These are phyloP conservation scores for Fusarium stilboides DNA, from an alignment of 2,329 filamentous ascomycete species.

Conservation along the genomic window DNA sequence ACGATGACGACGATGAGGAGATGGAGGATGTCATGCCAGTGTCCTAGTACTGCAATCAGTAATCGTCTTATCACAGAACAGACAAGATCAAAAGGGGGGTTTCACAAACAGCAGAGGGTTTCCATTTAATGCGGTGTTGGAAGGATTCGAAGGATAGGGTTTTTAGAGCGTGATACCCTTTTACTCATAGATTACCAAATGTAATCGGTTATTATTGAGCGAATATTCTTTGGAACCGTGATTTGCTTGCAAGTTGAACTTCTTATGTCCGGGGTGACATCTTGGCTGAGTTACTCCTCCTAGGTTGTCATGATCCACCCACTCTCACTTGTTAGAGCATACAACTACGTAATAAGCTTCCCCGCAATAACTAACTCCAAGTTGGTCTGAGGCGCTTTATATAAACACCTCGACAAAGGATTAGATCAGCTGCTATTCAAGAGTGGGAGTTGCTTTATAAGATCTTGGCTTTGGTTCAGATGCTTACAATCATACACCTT, in stretches of 20 bases:
- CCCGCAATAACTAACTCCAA: slow-evolving; percentile 37
- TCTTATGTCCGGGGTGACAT: slow-evolving; percentile 3
- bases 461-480: slow-evolving; percentile 6
- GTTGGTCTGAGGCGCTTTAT: slow-evolving; percentile 13
- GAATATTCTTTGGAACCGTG: slow-evolving; percentile 6
- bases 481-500: slow-evolving; percentile 21
- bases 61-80: neutral
- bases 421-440: slow-evolving; percentile 19
- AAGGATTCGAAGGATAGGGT: slow-evolving; percentile 36
- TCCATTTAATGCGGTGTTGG: slow-evolving; percentile 26
- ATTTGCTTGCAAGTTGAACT: slow-evolving; percentile 3
- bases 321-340: slow-evolving; percentile 22
- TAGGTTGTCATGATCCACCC: slow-evolving; percentile 38
- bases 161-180: slow-evolving; percentile 52
- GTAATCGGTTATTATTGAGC: slow-evolving; percentile 37
- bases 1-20: slow-evolving; percentile 76
- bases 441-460: slow-evolving; percentile 2
- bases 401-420: slow-evolving; percentile 8
- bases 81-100: slow-evolving; percentile 2
- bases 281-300: slow-evolving; percentile 20
- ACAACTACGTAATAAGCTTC: slow-evolving; percentile 42
- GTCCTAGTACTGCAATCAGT: slow-evolving; percentile 28
- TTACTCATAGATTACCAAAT: slow-evolving; percentile 33
- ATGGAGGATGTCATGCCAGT: slow-evolving; percentile 81
- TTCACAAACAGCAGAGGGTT: neutral